Evolutionary conservation across 768 basidiomycete genomes (phyloP), one percentile per base, ranked within the genome.

Genomic region (Favolaschia claudopus): DNA sequence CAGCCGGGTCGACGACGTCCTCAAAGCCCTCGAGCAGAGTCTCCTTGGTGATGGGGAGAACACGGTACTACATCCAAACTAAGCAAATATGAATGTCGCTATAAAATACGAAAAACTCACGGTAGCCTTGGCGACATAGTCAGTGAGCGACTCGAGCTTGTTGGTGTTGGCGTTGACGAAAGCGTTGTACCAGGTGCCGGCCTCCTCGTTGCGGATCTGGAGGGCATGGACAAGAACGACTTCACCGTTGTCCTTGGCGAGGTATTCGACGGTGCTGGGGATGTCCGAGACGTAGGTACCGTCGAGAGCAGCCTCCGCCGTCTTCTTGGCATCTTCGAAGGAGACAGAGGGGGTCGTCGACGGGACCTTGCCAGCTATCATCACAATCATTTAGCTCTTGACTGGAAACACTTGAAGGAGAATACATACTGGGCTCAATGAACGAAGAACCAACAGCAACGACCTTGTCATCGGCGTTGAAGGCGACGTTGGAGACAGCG

Each of bases 11-110:
- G 10, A 71, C 73, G 24, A 84, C 55, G 13, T 77, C 68, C 64
- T 81, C 73, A 45, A 83, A 73, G 29, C 85, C 84, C 17, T 84
- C 76, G 15, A 74, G 69, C 24, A 76, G 70, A 15, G 74, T 75
- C 69, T 86, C 78, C 65, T 86, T 83, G 25, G 74, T 67, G 65
- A 83, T 77, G 13, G 84, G 84, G 28, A 85, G 74, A 31, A 84
- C 84, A 27, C 68, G 74, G 67, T 82, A 83, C 76, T 79, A 40
- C 7, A 43, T 51, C 6, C 32, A 57, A 24, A 12, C 19, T 25
- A 49, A 13, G 25, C 8, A 25, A 56, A 13, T 50, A 50, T 37
- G 45, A 39, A 31, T 50, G 4, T 10, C 15, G n/a, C 45, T 31
- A 55, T 58, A 14, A 72, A 77, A 75, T 14, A 74, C 75, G 38